A percentile compares a stretch with the other conserved stretches of the same genome.
Conservation (phyloP, 176 grass and related monocot genomes). For the Ensete ventricosum region DNA sequence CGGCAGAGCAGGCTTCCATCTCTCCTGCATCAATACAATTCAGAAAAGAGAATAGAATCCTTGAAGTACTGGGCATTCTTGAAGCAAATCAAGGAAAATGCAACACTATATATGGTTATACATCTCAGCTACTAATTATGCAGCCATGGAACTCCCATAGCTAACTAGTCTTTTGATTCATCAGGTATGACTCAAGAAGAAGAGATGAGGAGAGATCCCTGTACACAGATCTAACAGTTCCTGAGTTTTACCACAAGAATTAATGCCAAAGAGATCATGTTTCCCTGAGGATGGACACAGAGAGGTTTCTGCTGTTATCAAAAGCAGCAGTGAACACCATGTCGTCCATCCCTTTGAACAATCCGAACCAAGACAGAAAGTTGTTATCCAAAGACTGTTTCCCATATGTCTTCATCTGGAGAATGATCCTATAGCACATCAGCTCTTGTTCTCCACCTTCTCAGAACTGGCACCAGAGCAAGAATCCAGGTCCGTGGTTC, state of each 20-base stretch:
- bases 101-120: background rate
- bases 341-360: background rate
- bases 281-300: background rate
- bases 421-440: background rate
- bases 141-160: background rate
- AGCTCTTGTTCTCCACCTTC: background rate
- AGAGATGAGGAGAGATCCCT: background rate
- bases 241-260: background rate
- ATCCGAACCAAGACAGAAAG: background rate
- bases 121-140: background rate
- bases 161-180: background rate
- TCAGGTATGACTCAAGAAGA: background rate
- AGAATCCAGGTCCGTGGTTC: background rate
- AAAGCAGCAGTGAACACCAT: no score
- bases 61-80: no score
- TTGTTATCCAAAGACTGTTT: background rate
- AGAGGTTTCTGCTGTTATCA: background rate
- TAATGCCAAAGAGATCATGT: background rate
- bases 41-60: background rate
- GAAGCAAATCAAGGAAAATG: background rate
- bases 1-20: constrained; percentile 61
- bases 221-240: background rate
- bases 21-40: constrained; percentile 34
- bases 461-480: background rate
- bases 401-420: background rate